Evolutionary conservation across 306 rosid genomes (phyloP), one percentile per base, ranked within the genome.

Genomic region (Biancaea sappan): DNA sequence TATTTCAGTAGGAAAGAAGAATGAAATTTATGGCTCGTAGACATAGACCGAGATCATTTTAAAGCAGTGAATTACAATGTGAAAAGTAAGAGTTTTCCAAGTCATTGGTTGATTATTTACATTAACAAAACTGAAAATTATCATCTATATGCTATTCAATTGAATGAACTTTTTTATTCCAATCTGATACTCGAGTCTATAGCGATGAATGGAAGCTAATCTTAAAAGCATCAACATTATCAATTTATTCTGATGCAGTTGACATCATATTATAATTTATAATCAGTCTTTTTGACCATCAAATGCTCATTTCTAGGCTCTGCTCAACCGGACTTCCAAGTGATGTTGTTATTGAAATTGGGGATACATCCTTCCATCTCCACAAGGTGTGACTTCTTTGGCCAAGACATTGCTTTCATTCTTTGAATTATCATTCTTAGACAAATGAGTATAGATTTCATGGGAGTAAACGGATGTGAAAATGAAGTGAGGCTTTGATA

Each of bases 301-400:
- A 59, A 65, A 66, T 78, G 19, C 52, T 8, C 63, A 62, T 77
- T 74, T 81, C 28, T 82, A 94, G 98, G 98, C 74, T 86, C 31
- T 94, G 92, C 88, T 86, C 94, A 50, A 85, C 88, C 71, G 98
- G 96, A 58, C 98, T 94, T 68, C 73, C 96, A 32, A 86, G 91
- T 47, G 98, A 94, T 77, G 81, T 94, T 48, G 76, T 85, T 65
- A 72, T 91, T 88, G 96, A 94, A 86, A 86, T 91, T 78, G 92
- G 92, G 12, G 91, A 84, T 13, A 79, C 72, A n/a, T 82, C 84
- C 51, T 93, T 93, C 79, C 94, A 86, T 88, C 96, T 93, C 72
- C 98, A 93, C 82, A 93, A 91, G 97, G 98, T 91, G 31, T 57
- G 62, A 28, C 72, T 78, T 76, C 22, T 69, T 72, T 61, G 16